Conservation (phyloP, 805 yeast genomes). For the Metschnikowia colocasiae region DNA sequence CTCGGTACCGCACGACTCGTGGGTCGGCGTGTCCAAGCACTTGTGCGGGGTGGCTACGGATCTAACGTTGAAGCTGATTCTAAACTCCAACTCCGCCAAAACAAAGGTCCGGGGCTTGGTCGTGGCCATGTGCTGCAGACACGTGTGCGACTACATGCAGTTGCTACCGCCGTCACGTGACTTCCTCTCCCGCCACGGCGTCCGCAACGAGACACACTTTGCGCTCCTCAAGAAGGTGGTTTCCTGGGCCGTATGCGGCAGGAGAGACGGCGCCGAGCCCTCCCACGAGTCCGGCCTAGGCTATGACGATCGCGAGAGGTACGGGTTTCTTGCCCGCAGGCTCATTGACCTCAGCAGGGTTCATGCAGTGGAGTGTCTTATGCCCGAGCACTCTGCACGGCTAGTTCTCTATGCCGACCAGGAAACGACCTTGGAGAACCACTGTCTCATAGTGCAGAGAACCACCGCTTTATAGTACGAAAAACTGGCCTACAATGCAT, state of each 20-base stretch:
- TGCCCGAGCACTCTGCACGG: slow-evolving; percentile 41
- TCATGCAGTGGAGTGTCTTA: slow-evolving; percentile 36
- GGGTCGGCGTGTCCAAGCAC: slow-evolving; percentile 77
- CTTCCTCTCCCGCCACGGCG: slow-evolving; percentile 35
- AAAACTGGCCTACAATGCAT: slow-evolving; percentile 10
- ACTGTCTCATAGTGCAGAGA: slow-evolving; percentile 35
- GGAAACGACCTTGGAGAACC: slow-evolving; percentile 68
- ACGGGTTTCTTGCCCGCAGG: slow-evolving; percentile 70
- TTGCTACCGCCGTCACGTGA: slow-evolving; percentile 46
- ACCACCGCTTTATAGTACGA: no score
- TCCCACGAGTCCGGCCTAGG: slow-evolving; percentile 47
- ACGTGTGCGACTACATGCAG: slow-evolving; percentile 63
- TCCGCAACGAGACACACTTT: slow-evolving; percentile 38
- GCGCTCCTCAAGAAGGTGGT: slow-evolving; percentile 56
- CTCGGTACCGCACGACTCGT: slow-evolving; percentile 10
- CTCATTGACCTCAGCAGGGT: slow-evolving; percentile 72
- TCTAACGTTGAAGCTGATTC: slow-evolving; percentile 64
- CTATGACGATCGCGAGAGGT: slow-evolving; percentile 44
- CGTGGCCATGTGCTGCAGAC: slow-evolving; percentile 93
- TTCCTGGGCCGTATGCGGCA: slow-evolving; percentile 88
- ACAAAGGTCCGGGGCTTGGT: slow-evolving; percentile 50
- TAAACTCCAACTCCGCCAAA: slow-evolving; percentile 27
- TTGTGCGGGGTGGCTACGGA: slow-evolving; percentile 95
- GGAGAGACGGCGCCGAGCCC: slow-evolving; percentile 37
- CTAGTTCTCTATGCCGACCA: slow-evolving; percentile 57